Conservation (phyloP, 2,329 filamentous ascomycete species). For the Colletotrichum salicis region DNA sequence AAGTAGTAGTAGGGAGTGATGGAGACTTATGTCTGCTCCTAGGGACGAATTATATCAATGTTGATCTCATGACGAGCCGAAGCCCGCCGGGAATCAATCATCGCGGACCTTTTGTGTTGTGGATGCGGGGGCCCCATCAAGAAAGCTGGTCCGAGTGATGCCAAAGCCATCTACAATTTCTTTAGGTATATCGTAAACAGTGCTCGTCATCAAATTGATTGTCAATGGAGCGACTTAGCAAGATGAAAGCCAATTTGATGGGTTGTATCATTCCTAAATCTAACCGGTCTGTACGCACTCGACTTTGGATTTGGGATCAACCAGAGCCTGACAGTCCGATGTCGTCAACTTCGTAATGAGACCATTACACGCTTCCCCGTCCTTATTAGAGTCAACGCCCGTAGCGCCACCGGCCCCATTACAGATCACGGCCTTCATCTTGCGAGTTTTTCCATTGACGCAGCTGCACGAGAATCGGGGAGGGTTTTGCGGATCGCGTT, state of each 20-base stretch:
- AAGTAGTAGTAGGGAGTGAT: background rate
- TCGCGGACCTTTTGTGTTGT: background rate
- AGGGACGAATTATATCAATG: background rate
- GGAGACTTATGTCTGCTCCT: background rate
- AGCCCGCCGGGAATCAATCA: background rate
- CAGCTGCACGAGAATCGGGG: slow-evolving; percentile 2
- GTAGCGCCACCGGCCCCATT: slow-evolving; percentile 4
- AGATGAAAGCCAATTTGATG: no score
- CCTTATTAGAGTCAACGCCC: background rate
- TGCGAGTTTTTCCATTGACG: background rate
- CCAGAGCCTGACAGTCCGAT: background rate
- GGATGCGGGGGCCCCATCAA: background rate
- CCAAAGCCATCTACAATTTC: no score
- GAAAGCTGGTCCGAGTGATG: background rate
- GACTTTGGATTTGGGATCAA: background rate
- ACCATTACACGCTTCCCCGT: background rate
- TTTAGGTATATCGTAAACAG: no score
- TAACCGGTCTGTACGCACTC: background rate
- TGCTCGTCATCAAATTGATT: no score
- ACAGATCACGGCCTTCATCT: background rate
- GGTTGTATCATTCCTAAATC: background rate
- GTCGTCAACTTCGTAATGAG: slow-evolving; percentile 4
- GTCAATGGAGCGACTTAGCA: no score
- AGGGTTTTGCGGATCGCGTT: background rate
- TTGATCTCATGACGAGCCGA: background rate